These are phyloP conservation scores for Artemisia tridentata DNA, from an alignment of 129 eudicot genomes.

Conservation along the genomic window DNA sequence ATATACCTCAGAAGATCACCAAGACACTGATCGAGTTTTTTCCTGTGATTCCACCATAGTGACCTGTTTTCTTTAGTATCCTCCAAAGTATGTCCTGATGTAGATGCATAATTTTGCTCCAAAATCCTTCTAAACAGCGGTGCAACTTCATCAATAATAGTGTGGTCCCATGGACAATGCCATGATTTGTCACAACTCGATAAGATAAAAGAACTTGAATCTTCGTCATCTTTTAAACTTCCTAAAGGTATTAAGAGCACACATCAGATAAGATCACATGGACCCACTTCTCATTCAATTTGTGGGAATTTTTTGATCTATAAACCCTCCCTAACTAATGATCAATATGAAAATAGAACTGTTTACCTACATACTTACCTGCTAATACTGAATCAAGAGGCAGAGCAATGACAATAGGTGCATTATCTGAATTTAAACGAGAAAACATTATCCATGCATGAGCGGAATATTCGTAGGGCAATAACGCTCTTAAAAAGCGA, in stretches of 20 bases:
- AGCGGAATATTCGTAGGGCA: slow-evolving; percentile 32
- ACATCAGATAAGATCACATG: slow-evolving; percentile 25
- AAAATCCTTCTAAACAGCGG: slow-evolving; percentile 66
- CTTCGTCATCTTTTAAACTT: slow-evolving; percentile 45
- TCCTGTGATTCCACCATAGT: slow-evolving; percentile 78
- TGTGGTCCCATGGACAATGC: slow-evolving; percentile 90
- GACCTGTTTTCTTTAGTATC: slow-evolving; percentile 58
- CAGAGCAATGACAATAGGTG: slow-evolving; percentile 61
- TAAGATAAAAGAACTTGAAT: slow-evolving; percentile 39
- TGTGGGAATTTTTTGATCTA: too few species aligned
- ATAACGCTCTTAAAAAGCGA: slow-evolving; percentile 47
- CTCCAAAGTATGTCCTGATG: slow-evolving; percentile 51
- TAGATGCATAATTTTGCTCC: slow-evolving; percentile 66
- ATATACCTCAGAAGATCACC: slow-evolving; percentile 57
- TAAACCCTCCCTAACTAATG: too few species aligned
- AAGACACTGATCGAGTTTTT: slow-evolving; percentile 64
- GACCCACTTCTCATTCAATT: too few species aligned
- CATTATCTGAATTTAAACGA: slow-evolving; percentile 57
- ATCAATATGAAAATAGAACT: neutral
- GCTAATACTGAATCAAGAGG: slow-evolving; percentile 47
- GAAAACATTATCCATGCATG: slow-evolving; percentile 74
- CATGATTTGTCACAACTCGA: slow-evolving; percentile 41
- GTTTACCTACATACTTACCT: slow-evolving; percentile 44
- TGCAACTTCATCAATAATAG: slow-evolving; percentile 75
- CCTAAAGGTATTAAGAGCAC: slow-evolving; percentile 25